These are phyloP conservation scores for Fusarium falciforme DNA, from an alignment of 2,329 filamentous ascomycete genomes.

Conservation along the genomic window DNA sequence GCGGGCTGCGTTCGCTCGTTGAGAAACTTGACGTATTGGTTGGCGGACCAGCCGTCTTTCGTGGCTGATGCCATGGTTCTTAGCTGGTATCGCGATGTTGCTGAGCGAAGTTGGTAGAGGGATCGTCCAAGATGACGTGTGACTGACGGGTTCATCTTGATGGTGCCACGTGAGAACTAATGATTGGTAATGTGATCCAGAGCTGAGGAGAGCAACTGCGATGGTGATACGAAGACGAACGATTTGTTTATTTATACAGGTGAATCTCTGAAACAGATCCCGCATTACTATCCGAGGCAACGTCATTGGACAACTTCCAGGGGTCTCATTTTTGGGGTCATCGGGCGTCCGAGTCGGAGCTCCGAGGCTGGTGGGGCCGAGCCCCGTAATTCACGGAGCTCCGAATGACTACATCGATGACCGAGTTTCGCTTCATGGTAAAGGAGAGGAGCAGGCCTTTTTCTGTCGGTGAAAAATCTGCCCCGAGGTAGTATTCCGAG, in stretches of 20 bases:
- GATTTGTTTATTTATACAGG: background rate
- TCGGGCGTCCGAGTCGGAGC: background rate
- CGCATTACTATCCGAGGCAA: background rate
- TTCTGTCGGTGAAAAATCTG: background rate
- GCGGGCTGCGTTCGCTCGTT: slow-evolving; percentile 64
- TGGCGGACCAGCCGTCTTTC: slow-evolving; percentile 60
- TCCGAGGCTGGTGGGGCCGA: background rate
- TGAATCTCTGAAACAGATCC: background rate
- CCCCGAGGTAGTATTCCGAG: background rate
- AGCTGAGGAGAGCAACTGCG: background rate
- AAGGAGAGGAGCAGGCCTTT: background rate
- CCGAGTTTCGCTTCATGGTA: background rate
- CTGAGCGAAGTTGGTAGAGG: background rate
- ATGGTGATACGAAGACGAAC: too few species aligned
- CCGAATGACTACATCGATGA: background rate
- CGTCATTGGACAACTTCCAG: background rate
- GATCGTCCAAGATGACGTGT: slow-evolving; percentile 17
- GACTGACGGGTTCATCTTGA: background rate
- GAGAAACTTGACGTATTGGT: slow-evolving; percentile 67
- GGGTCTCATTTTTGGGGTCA: background rate
- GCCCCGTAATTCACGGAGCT: background rate
- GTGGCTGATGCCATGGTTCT: slow-evolving; percentile 17
- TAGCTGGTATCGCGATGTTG: slow-evolving; percentile 5
- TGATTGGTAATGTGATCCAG: background rate
- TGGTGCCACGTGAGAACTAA: slow-evolving; percentile 6